Evolutionary conservation across 345 rosid genomes (phyloP).

Genomic region (Rhizophora mangle): DNA sequence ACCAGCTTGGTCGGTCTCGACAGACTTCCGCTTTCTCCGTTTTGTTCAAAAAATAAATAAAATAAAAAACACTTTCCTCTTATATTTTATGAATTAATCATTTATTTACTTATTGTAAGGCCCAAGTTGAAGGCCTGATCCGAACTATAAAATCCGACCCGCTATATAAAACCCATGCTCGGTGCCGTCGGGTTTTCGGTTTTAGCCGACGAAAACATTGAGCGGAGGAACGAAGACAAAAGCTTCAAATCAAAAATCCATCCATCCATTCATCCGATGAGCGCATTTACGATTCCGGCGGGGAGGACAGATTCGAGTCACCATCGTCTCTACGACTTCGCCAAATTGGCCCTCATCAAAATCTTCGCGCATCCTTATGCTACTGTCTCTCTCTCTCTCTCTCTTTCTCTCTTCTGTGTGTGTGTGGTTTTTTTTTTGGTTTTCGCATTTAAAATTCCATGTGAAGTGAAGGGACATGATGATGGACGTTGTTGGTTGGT

Average conservation of each 20-base stretch:
- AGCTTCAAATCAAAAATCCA: not conserved
- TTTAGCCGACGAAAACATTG: not conserved
- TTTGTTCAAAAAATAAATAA: too few relatives aligned
- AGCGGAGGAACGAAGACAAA: not conserved
- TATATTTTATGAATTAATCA: too few relatives aligned
- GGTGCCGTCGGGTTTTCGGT: not conserved
- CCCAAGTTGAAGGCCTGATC: too few relatives aligned
- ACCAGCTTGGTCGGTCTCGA: too few relatives aligned
- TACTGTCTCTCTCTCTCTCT: slow-evolving; percentile 37
- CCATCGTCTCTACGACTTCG: slow-evolving; percentile 81
- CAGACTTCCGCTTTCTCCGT: too few relatives aligned
- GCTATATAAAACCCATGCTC: too few relatives aligned
- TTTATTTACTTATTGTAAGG: too few relatives aligned
- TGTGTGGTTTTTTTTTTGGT: too few relatives aligned
- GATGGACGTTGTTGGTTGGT: not conserved
- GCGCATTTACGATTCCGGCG: slow-evolving; percentile 19
- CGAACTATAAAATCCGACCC: too few relatives aligned
- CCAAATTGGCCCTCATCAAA: slow-evolving; percentile 71
- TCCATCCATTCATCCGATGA: not conserved
- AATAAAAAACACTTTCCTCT: too few relatives aligned
- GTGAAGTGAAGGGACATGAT: too few relatives aligned
- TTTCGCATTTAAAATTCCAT: too few relatives aligned
- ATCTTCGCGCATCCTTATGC: slow-evolving; percentile 90
- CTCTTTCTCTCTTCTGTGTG: not conserved
- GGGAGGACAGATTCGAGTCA: slow-evolving; percentile 67